Conservation (phyloP, 176 grass and related monocot species). For the Sorghum bicolor region DNA sequence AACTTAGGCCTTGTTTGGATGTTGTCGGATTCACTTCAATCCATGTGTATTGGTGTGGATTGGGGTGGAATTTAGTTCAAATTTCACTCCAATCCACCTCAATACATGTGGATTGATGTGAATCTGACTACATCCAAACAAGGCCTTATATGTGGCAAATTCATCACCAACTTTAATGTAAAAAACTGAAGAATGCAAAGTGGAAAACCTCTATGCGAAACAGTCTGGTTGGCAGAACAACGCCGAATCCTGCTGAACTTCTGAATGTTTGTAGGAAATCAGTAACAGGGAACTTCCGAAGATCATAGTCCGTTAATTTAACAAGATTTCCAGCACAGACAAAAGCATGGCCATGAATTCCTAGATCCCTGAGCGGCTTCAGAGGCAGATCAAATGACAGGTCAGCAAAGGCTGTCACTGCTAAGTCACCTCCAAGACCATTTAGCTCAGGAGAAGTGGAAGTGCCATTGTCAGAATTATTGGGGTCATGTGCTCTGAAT, state of each 20-base stretch:
- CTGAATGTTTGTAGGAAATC: no score
- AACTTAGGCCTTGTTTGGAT: no score
- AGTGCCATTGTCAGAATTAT: constrained; percentile 35
- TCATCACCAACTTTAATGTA: no score
- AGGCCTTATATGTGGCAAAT: no score
- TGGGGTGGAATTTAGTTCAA: no score
- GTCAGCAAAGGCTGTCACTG: constrained; percentile 68
- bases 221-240: constrained; percentile 67
- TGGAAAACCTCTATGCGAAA: constrained; percentile 69
- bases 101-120: no score
- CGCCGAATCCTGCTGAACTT: constrained; percentile 71
- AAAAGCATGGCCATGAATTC: constrained; percentile 74
- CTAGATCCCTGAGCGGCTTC: constrained; percentile 59
- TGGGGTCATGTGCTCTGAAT: constrained; percentile 19
- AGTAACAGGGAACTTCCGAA: constrained; percentile 38
- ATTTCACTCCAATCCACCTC: no score
- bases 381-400: constrained; percentile 83
- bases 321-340: constrained; percentile 65
- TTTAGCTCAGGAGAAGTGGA: constrained; percentile 36
- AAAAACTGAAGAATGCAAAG: no score
- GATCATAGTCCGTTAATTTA: constrained; percentile 41
- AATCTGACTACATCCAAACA: no score
- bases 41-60: no score
- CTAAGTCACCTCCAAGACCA: constrained; percentile 48
- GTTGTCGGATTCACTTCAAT: no score